Base-by-base conservation (phyloP, 2,329 filamentous ascomycete species). In the Pyricularia sp. region DNA sequence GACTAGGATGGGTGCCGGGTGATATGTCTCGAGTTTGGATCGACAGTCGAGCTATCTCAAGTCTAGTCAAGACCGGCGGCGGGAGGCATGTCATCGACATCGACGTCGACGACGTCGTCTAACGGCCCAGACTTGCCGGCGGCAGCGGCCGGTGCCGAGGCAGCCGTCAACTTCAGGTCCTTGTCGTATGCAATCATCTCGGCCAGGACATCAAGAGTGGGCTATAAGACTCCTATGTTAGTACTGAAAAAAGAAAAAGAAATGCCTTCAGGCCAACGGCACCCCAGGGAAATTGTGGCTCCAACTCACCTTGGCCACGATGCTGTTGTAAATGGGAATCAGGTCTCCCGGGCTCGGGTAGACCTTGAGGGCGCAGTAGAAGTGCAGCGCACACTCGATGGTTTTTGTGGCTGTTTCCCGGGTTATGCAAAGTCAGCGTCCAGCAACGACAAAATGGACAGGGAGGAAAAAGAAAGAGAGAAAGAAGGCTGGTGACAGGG, bases 321-420 rank as follows among this genome's bases (percentile, higher is more conserved):
- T 97, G 85, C 96, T 96, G 78, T 99, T 94, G 78, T 99, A 99
- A 77, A 99, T 96, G 72, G 85, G 85, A 76, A 99, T 97, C 72
- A 99, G 82, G 74, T 97, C 94, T 71, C 88, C 85, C 13, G 93
- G 94, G 72, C 91, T 89, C 64, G 94, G 94, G 79, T 99, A 99
- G 71, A 97, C 94, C 84, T 99, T 99, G 70, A 99, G 85, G 60
- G 93, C 94, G 83, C 93, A 96, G 85, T 97, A 99, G 80, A 99
- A 99, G 77, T 90, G 91, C 67, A 97, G 81, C 62, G 94, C 93
- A 63, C 94, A 91, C 69, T 97, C 93, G 66, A 96, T 77, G 55
- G 83, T 81, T 73, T 88, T 85, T 70, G 85, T 78, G 70, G 87
- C 87, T 90, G 70, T 68, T 68, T 49, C 40, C 19, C 40, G 19